phyloP scores from a whole-genome alignment of 768 basidiomycete species.

The Trametes punicea region DNA sequence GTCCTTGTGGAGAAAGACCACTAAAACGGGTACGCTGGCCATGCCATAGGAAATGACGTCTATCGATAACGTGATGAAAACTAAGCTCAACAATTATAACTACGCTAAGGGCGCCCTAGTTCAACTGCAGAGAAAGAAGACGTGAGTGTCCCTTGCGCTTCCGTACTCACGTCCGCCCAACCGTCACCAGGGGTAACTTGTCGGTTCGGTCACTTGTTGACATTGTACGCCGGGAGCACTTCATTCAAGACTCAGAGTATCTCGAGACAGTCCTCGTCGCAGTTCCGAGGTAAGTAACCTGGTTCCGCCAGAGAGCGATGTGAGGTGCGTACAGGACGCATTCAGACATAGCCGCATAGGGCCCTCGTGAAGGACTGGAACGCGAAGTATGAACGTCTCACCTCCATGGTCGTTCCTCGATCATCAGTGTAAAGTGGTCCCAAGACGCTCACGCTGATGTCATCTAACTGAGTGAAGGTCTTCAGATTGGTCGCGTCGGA shows the following conservation, averaged over 20 bases:
- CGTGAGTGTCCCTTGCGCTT: constrained; percentile 43
- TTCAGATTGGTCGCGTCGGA: constrained; percentile 74
- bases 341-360: constrained; percentile 38
- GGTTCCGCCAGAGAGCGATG: not conserved
- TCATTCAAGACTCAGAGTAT: constrained; percentile 89
- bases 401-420: constrained; percentile 89
- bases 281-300: constrained; percentile 75
- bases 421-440: constrained; percentile 66
- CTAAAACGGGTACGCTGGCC: not conserved
- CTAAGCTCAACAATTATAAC: constrained; percentile 89
- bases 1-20: not conserved
- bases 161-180: not conserved
- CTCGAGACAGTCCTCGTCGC: constrained; percentile 90
- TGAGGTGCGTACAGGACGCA: constrained; percentile 25
- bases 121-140: constrained; percentile 92
- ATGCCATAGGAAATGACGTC: constrained; percentile 80
- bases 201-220: constrained; percentile 86
- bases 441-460: not conserved
- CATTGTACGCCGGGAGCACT: constrained; percentile 75
- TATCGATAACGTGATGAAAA: constrained; percentile 92
- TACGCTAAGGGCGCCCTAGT: constrained; percentile 88
- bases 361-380: constrained; percentile 86
- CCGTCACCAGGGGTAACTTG: constrained; percentile 76
- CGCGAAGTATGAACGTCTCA: constrained; percentile 80
- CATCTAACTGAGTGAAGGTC: not conserved